A percentile compares a stretch with the other conserved stretches of the same genome.
These are phyloP conservation scores for Aspergillus tubingensis DNA, from an alignment of 2,329 filamentous ascomycete species.

Conservation along the genomic window DNA sequence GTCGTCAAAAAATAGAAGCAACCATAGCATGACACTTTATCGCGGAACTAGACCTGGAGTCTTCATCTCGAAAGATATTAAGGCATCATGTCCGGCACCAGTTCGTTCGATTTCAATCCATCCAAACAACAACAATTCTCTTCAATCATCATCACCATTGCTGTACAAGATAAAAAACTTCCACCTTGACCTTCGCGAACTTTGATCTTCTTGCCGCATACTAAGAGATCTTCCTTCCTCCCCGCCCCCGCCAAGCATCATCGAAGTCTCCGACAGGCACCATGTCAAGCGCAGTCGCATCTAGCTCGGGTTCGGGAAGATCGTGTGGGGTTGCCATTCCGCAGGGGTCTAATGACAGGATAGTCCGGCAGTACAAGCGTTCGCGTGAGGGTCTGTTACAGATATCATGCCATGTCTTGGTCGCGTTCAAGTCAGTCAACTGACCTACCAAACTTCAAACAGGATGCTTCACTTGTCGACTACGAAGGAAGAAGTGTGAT, in stretches of 20 bases:
- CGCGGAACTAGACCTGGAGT: constrained; percentile 12
- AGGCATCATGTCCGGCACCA: constrained; percentile 17
- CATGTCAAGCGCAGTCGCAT: constrained; percentile 12
- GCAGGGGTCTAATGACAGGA: neutral
- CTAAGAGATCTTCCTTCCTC: neutral
- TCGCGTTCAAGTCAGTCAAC: neutral
- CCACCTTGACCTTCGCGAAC: neutral
- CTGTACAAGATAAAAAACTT: neutral
- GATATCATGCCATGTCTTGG: constrained; percentile 4
- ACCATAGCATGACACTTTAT: constrained; percentile 16
- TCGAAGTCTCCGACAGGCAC: neutral
- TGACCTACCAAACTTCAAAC: neutral
- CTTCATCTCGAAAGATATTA: constrained; percentile 16
- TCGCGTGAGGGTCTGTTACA: constrained; percentile 17
- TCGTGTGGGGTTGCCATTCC: neutral
- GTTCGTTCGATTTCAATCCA: constrained; percentile 5
- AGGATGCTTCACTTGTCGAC: constrained; percentile 68
- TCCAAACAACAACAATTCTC: neutral
- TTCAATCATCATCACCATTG: neutral
- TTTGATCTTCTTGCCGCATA: neutral
- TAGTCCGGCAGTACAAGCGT: constrained; percentile 8
- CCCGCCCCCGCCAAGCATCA: neutral
- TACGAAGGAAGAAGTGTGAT: constrained; percentile 70
- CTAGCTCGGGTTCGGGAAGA: neutral
- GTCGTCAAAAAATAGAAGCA: constrained; percentile 24